Evolutionary conservation across 1,284 basidiomycete genomes (phyloP), one percentile per base, ranked within the genome.

Genomic region (Ceratobasidium sp.): DNA sequence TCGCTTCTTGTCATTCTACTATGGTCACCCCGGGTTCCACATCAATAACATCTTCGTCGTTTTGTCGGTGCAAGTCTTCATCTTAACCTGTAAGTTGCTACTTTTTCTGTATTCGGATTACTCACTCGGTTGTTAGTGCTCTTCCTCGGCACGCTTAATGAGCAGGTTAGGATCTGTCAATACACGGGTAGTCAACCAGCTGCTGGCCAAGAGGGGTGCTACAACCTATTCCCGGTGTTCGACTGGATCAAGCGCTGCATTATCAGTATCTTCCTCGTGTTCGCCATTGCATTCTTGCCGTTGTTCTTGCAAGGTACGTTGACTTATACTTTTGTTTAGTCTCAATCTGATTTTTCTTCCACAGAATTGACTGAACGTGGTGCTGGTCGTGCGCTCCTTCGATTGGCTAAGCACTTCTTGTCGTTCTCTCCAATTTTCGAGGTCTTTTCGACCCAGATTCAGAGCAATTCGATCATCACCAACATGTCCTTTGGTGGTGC

Each of bases 11-110:
- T 99, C 98, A 74, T 99, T 99, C 89, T 99, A 99, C 88, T 99
- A 99, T 84, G 97, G 95, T 67, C 97, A 99, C 86, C 97, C 98
- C 67, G 98, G 97, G 79, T 99, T 99, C 93, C 97, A 99, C 84
- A 97, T 99, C 87, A 99, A 99, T 89, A 99, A 99, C 85, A 99
- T 99, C 89, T 88, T 99, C 82, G 93, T 98, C 84, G 98, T 98
- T 82, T 85, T 96, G 80, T 96, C 96, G 67, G 94, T 98, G 56
- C 96, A 98, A 85, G 86, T 96, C 77, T 97, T 98, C 88, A 89
- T 98, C 82, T 85, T 96, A 42, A 92, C 92, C 11, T 88, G 93
- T 94, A 82, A 82, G 93, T n/a, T 67, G 39, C 51, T 31, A 51
- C 53, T 20, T 51, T 8, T 20, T 28, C 3, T 28, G 13, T 42